Evolutionary conservation across 1,284 basidiomycete genomes (phyloP), one percentile per base, ranked within the genome.

Genomic region (Tetrapyrgos nigripes): DNA sequence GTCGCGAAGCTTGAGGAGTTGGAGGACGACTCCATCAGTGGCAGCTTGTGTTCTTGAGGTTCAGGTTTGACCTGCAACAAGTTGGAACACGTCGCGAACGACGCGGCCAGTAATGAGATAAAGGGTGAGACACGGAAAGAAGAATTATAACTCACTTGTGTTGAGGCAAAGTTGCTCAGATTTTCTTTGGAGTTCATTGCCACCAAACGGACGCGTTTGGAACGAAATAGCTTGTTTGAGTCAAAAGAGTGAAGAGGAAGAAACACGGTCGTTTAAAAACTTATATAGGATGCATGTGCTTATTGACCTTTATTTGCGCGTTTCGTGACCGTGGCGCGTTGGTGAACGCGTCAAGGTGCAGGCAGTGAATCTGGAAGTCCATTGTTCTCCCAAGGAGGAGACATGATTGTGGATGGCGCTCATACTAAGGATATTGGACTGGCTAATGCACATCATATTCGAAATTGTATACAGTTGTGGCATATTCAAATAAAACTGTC

Each of bases 11-110:
- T 60, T 21, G 50, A 60, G 24, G 60, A 48, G 48, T 57, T 61
- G 48, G 23, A 58, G 29, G 64, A 59, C 3, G 69, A 70, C 21
- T 50, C 60, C 13, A 69, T 56, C 26, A 75, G 23, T n/a, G 55
- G 55, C 24, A 61, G 63, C 14, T 62, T 65, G 27, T 59, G 60
- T 44, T 81, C 79, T 55, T 70, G 68, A 4, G 78, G 80, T 59
- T 83, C 81, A 24, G 75, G 67, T 61, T 83, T 83, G 50, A 82
- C 70, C 35, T 63, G 33, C 26, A 54, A 43, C 11, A 57, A 62
- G 61, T 62, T 43, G 13, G 26, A 14, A 37, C 27, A 55, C 47
- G 26, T 50, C 58, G 19, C 52, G n/a, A 45, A 33, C 43, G 43
- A 50, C 35, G n/a, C n/a, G 26, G n/a, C 26, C 37, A 6, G 17